Evolutionary conservation across 2,329 filamentous ascomycete genomes (phyloP).

Genomic region (Phaeosphaeria sp.): DNA sequence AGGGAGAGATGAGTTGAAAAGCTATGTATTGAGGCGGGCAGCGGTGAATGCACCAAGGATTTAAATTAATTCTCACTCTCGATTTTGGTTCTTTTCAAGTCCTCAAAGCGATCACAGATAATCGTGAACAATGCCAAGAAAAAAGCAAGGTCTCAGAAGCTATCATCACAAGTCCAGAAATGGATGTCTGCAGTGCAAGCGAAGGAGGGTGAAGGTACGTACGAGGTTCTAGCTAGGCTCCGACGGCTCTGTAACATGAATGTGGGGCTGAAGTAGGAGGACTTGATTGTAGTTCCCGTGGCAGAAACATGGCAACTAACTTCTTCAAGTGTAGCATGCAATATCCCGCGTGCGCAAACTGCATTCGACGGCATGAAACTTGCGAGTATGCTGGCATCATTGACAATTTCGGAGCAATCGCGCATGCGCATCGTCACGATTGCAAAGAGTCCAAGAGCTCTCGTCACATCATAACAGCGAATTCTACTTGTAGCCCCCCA

Average conservation of each 20-base stretch:
- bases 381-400: not conserved
- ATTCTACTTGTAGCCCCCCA: not conserved
- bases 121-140: not conserved
- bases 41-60: not conserved
- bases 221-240: not conserved
- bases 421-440: not conserved
- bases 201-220: not conserved
- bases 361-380: not conserved
- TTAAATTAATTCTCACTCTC: not conserved
- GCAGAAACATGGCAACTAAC: not conserved
- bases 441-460: not conserved
- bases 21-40: not conserved
- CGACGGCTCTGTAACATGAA: not conserved
- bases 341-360: not conserved
- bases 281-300: not conserved
- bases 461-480: not conserved
- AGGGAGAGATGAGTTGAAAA: not conserved
- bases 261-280: no score
- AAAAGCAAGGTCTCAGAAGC: not conserved
- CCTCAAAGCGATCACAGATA: no score
- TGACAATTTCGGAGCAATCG: not conserved
- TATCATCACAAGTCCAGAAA: not conserved
- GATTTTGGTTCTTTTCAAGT: no score
- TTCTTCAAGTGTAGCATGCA: not conserved
- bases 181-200: not conserved